Evolutionary conservation across 352 stramenopile genomes (phyloP).

Genomic region (Phytophthora sp.): DNA sequence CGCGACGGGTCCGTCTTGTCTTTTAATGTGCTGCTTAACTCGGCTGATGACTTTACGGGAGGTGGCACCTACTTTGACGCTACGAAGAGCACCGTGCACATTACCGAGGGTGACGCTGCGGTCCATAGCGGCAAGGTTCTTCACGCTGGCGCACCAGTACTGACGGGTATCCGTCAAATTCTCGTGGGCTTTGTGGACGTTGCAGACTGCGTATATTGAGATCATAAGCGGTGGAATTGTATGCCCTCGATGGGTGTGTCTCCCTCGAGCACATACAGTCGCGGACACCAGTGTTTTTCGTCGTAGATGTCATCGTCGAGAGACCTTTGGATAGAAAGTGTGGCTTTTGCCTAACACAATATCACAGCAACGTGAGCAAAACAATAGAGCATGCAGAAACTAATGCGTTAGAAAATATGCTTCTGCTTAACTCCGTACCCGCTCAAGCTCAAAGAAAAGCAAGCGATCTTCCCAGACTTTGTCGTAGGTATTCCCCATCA

Average conservation of each 20-base stretch:
- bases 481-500: slow-evolving; percentile 88
- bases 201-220: slow-evolving; percentile 48
- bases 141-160: slow-evolving; percentile 90
- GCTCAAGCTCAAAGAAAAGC: slow-evolving; percentile 82
- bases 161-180: slow-evolving; percentile 83
- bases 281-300: slow-evolving; percentile 72
- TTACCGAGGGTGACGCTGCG: slow-evolving; percentile 84
- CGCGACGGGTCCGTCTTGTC: slow-evolving; percentile 94
- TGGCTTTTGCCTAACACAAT: slow-evolving; percentile 64
- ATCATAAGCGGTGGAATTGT: slow-evolving; percentile 73
- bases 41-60: slow-evolving; percentile 81
- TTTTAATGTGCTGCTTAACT: slow-evolving; percentile 94
- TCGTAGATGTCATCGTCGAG: slow-evolving; percentile 77
- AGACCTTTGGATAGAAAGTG: slow-evolving; percentile 74
- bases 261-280: slow-evolving; percentile 75
- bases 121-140: slow-evolving; percentile 94
- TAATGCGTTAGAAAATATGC: background rate
- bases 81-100: slow-evolving; percentile 66
- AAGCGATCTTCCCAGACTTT: slow-evolving; percentile 85
- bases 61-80: slow-evolving; percentile 94
- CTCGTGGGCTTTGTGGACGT: slow-evolving; percentile 95
- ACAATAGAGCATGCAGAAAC: slow-evolving; percentile 9
- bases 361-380: slow-evolving; percentile 10
- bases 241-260: slow-evolving; percentile 83
- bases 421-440: slow-evolving; percentile 39